Evolutionary conservation across 345 rosid species (phyloP).

Genomic region (Populus euphratica): DNA sequence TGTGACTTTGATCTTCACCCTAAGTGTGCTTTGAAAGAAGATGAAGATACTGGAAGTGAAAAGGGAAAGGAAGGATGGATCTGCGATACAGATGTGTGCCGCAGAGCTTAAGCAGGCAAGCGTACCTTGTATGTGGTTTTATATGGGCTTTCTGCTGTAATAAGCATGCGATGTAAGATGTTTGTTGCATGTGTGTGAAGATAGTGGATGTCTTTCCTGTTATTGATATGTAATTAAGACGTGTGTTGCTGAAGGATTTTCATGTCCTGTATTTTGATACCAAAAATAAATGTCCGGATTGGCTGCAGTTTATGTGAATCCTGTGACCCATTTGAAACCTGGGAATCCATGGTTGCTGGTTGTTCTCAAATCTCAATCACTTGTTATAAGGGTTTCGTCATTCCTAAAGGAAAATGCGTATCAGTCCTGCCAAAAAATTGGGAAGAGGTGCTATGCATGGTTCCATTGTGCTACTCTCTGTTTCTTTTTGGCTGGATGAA

Average conservation of each 20-base stretch:
- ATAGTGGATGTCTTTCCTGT: background rate
- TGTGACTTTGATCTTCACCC: conserved; percentile 25
- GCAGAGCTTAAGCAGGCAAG: background rate
- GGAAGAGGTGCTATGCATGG: background rate
- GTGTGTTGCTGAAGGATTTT: background rate
- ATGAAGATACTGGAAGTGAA: background rate
- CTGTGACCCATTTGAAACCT: background rate
- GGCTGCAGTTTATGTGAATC: background rate
- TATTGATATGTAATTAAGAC: background rate
- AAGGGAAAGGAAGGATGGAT: background rate
- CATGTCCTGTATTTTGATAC: background rate
- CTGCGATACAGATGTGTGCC: conserved; percentile 10
- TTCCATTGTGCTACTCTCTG: no score
- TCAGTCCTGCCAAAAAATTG: background rate
- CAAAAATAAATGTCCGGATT: background rate
- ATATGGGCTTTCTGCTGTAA: background rate
- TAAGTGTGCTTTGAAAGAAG: conserved; percentile 10
- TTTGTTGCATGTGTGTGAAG: background rate
- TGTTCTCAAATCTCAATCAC: no score
- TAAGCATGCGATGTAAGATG: background rate
- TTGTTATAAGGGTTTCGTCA: background rate
- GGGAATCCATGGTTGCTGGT: background rate
- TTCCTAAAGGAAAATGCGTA: no score
- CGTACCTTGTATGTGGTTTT: background rate
- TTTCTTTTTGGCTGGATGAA: no score